Evolutionary conservation across 2,329 filamentous ascomycete species (phyloP).

Genomic region (Trichophyton simii): DNA sequence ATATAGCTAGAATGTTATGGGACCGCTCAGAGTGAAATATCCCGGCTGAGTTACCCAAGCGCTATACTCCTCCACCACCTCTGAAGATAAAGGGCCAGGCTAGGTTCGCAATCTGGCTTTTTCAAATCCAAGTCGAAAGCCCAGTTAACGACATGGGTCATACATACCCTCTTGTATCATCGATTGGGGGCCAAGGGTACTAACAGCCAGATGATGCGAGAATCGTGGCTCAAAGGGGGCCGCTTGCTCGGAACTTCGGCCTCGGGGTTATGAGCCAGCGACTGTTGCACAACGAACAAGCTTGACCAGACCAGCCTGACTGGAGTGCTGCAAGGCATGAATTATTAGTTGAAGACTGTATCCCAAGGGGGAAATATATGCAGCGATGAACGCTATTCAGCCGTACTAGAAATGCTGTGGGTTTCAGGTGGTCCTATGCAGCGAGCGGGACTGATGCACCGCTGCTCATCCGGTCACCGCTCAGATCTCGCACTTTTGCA

Average conservation of each 20-base stretch:
- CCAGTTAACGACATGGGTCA: background rate
- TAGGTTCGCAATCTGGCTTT: background rate
- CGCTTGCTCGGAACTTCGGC: background rate
- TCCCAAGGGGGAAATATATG: background rate
- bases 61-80: too few species aligned
- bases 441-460: background rate
- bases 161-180: background rate
- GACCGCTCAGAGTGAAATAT: too few species aligned
- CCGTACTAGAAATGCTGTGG: background rate
- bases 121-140: background rate
- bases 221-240: background rate
- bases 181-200: background rate
- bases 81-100: background rate
- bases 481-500: background rate
- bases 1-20: too few species aligned
- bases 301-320: background rate
- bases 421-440: background rate
- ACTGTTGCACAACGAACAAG: background rate
- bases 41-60: too few species aligned
- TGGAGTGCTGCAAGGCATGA: background rate
- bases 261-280: background rate
- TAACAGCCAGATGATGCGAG: background rate
- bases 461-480: background rate
- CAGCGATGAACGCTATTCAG: slow-evolving; percentile 1
- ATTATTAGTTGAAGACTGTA: too few species aligned